Evolutionary conservation across 2,329 filamentous ascomycete species (phyloP).

Genomic region (Madurella fahalii): DNA sequence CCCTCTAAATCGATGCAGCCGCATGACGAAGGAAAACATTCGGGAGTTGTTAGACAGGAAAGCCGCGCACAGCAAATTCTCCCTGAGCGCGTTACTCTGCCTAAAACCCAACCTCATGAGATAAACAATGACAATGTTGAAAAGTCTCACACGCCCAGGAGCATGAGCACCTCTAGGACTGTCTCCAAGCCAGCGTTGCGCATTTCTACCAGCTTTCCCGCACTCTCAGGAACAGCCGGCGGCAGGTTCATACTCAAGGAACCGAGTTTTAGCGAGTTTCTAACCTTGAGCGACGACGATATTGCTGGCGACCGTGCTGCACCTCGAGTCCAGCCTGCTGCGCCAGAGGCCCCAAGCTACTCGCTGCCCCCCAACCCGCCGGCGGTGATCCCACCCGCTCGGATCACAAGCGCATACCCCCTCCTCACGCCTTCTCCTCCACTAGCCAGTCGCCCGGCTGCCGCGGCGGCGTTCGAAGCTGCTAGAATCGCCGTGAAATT

Average conservation of each 20-base stretch:
- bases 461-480: slow-evolving; percentile 50
- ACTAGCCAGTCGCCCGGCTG: slow-evolving; percentile 40
- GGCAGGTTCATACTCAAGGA: slow-evolving; percentile 41
- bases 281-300: slow-evolving; percentile 53
- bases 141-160: slow-evolving; percentile 6
- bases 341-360: slow-evolving; percentile 15
- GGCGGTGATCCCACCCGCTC: background rate
- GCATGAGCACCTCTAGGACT: background rate
- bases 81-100: slow-evolving; percentile 18
- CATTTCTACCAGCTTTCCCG: slow-evolving; percentile 18
- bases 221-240: slow-evolving; percentile 27
- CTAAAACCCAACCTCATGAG: slow-evolving; percentile 1
- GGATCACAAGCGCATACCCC: slow-evolving; percentile 19
- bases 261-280: slow-evolving; percentile 51
- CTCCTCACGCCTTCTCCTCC: slow-evolving; percentile 45
- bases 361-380: slow-evolving; percentile 19
- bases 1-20: background rate
- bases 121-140: background rate
- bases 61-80: slow-evolving; percentile 20
- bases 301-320: slow-evolving; percentile 43
- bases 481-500: slow-evolving; percentile 53
- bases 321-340: slow-evolving; percentile 11
- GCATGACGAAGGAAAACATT: slow-evolving; percentile 2
- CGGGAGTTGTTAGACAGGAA: background rate
- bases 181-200: slow-evolving; percentile 7